Conservation (phyloP, 257 asterid genomes). For the Petunia secreta region DNA sequence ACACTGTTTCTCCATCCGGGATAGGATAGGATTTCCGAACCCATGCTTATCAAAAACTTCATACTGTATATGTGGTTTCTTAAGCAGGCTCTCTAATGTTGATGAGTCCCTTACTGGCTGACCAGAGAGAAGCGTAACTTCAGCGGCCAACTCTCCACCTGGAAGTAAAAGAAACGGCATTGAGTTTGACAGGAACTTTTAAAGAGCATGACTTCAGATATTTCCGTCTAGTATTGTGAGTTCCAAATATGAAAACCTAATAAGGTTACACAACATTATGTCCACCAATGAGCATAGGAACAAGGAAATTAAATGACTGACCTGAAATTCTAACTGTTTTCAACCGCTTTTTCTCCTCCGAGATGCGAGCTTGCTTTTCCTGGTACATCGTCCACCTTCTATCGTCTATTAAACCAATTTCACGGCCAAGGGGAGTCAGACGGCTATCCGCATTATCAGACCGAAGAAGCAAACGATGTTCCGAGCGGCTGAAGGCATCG, state of each 20-base stretch:
- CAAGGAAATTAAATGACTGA: constrained; percentile 22
- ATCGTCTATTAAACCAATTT: constrained; percentile 89
- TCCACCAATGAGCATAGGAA: neutral
- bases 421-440: constrained; percentile 92
- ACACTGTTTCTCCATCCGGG: constrained; percentile 83
- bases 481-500: constrained; percentile 74
- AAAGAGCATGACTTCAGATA: neutral
- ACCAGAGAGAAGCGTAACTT: constrained; percentile 61
- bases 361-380: constrained; percentile 81
- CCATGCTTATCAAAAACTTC: constrained; percentile 87
- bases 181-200: neutral
- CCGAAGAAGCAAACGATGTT: constrained; percentile 89
- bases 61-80: constrained; percentile 92
- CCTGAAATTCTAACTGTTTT: constrained; percentile 78
- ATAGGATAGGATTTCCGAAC: constrained; percentile 70
- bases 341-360: constrained; percentile 83
- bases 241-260: neutral
- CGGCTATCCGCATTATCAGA: constrained; percentile 98
- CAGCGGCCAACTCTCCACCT: constrained; percentile 91
- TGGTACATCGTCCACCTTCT: constrained; percentile 74
- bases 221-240: neutral
- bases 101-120: constrained; percentile 89
- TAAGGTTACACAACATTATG: constrained; percentile 1
- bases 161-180: constrained; percentile 18
- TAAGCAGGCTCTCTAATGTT: constrained; percentile 87